Evolutionary conservation across 1,284 basidiomycete genomes (phyloP), one percentile per base, ranked within the genome.

Genomic region (Pholiota adiposa): DNA sequence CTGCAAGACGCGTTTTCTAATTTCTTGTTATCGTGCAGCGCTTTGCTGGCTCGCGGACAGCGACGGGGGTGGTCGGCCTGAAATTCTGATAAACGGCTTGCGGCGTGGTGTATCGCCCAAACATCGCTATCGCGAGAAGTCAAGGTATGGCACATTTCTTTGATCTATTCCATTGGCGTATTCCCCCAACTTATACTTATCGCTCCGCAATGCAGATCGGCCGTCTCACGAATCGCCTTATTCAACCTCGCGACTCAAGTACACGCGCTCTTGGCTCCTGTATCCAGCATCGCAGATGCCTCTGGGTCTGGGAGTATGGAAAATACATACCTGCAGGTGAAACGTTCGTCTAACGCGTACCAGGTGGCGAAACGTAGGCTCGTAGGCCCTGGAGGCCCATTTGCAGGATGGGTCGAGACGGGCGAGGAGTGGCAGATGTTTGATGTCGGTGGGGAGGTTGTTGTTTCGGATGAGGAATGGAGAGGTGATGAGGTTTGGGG

Each of bases 21-120:
- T 33, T 14, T 7, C 51, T n/a, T 19, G 19, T n/a, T 31, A 14
- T 9, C 36, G 9, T 19, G 52, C 36, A 91, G 90, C 90, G 0
- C 69, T 93, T 3, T 90, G 84, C 61, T 94, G 87, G 86, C 75
- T 85, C 9, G 81, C 84, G n/a, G 84, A 85, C 54, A 75, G 79
- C 41, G 56, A 52, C 23, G 62, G 71, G 41, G 56, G 48, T 21
- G 61, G 70, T 11, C 50, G 18, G 4, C 40, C 56, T 11, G 90
- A 94, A 67, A 79, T 92, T 18, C 70, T 93, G 54, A 90, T 90
- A 64, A 91, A 90, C 63, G 92, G 92, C 1, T 74, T 86, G n/a
- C 87, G 83, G 65, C 85, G 92, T 44, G 92, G 92, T 2, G 84
- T 90, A 1, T 76, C 89, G 11, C 83, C 87, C 0, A 93, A 90